phyloP scores from a whole-genome alignment of 2,329 filamentous ascomycete species.

The Polychaeton citri region DNA sequence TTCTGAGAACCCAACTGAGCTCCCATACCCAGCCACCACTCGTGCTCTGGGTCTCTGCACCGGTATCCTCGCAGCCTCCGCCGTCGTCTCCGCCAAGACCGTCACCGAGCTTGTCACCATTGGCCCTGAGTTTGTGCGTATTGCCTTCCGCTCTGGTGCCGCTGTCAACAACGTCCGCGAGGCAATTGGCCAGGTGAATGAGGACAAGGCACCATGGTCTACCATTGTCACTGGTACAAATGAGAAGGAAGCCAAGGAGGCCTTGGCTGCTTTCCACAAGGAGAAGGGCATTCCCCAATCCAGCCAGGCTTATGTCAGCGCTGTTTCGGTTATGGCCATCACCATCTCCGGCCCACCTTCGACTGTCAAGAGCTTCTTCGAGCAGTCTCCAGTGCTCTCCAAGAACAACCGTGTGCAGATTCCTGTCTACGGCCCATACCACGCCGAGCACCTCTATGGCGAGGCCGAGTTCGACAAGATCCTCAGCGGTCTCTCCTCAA shows the following conservation, averaged over 20 bases:
- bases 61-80: conserved; percentile 55
- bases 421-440: conserved; percentile 45
- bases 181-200: conserved; percentile 38
- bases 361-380: conserved; percentile 39
- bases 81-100: conserved; percentile 50
- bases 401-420: conserved; percentile 39
- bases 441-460: conserved; percentile 43
- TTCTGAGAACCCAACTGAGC: conserved; percentile 40
- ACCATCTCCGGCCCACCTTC: conserved; percentile 47
- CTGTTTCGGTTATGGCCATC: conserved; percentile 44
- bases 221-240: conserved; percentile 47
- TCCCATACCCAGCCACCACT: conserved; percentile 34
- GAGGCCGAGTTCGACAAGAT: conserved; percentile 39
- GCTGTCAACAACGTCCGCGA: conserved; percentile 29
- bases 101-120: conserved; percentile 49
- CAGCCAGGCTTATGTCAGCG: conserved; percentile 44
- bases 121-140: conserved; percentile 49
- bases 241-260: conserved; percentile 37
- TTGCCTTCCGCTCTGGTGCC: conserved; percentile 51
- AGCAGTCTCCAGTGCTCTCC: conserved; percentile 33
- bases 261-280: conserved; percentile 45
- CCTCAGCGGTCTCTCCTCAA: conserved; percentile 27
- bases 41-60: conserved; percentile 54
- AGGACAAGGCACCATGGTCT: conserved; percentile 52
- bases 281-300: conserved; percentile 38